These are phyloP conservation scores for Acrocalymma vagum DNA, from an alignment of 2,329 filamentous ascomycete species.

Conservation along the genomic window DNA sequence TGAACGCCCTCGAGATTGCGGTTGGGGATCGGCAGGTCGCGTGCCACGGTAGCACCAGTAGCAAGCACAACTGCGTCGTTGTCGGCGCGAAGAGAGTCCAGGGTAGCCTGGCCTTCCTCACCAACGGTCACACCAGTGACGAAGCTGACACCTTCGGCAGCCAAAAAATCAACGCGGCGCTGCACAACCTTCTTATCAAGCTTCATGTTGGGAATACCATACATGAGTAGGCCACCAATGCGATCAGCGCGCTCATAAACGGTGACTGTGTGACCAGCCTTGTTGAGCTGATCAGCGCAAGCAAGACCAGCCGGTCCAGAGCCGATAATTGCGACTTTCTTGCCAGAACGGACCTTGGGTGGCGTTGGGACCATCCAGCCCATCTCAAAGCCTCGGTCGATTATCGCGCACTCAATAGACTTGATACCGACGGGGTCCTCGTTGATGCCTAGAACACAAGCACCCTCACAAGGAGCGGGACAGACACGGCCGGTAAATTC, in stretches of 20 bases:
- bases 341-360: constrained; percentile 82
- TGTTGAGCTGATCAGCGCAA: constrained; percentile 92
- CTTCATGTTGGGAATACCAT: constrained; percentile 99
- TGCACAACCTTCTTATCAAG: constrained; percentile 97
- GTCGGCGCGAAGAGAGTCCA: constrained; percentile 75
- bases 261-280: constrained; percentile 85
- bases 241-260: constrained; percentile 94
- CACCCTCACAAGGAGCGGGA: constrained; percentile 94
- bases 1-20: constrained; percentile 90
- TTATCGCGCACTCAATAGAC: constrained; percentile 97
- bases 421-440: constrained; percentile 98
- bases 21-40: constrained; percentile 89
- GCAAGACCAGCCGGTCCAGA: constrained; percentile 93
- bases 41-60: constrained; percentile 90
- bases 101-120: constrained; percentile 73
- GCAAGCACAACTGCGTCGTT: constrained; percentile 90
- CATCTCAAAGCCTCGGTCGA: constrained; percentile 96
- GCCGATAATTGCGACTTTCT: constrained; percentile 87
- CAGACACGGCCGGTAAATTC: constrained; percentile 98
- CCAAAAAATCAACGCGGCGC: constrained; percentile 94
- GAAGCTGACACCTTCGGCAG: constrained; percentile 84
- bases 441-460: constrained; percentile 95
- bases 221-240: constrained; percentile 92
- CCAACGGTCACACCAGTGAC: constrained; percentile 81
- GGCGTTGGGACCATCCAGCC: constrained; percentile 93